phyloP scores from a whole-genome alignment of 306 rosid species.

The Ormosia semicastrata region DNA sequence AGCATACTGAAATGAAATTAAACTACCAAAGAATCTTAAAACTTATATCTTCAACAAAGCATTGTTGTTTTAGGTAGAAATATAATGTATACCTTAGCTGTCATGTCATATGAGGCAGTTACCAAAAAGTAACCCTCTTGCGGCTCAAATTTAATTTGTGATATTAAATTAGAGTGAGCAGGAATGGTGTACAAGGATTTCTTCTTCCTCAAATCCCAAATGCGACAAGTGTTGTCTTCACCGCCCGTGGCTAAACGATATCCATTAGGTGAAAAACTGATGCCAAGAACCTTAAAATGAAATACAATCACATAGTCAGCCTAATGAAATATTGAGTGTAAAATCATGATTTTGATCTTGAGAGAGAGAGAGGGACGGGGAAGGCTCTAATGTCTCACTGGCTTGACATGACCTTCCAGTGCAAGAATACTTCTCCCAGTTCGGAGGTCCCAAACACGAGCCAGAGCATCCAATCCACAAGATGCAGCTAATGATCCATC shows the following conservation, averaged over 20 bases:
- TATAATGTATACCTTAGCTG: slow-evolving; percentile 68
- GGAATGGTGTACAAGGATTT: slow-evolving; percentile 80
- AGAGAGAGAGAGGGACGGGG: background rate
- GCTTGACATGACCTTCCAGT: slow-evolving; percentile 94
- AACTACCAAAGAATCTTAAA: background rate
- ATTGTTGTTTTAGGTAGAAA: background rate
- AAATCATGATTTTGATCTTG: background rate
- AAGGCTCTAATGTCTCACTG: slow-evolving; percentile 47
- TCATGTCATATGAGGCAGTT: slow-evolving; percentile 90
- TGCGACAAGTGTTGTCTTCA: slow-evolving; percentile 87
- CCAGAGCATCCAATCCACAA: slow-evolving; percentile 84
- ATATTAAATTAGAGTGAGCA: slow-evolving; percentile 91
- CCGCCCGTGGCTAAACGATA: slow-evolving; percentile 94
- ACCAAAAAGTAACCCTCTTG: slow-evolving; percentile 96
- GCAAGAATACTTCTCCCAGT: slow-evolving; percentile 92
- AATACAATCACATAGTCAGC: background rate
- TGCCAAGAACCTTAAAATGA: slow-evolving; percentile 69
- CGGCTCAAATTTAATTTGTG: slow-evolving; percentile 91
- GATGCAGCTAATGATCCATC: slow-evolving; percentile 96
- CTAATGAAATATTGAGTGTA: background rate
- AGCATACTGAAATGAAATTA: slow-evolving; percentile 17
- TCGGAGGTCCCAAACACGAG: slow-evolving; percentile 97
- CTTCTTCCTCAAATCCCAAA: slow-evolving; percentile 95
- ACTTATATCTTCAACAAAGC: background rate
- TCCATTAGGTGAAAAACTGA: slow-evolving; percentile 88